Percentiles rank a stretch among this genome's conserved stretches.
These are phyloP conservation scores for Yamadazyma endophytica DNA, from an alignment of 805 yeast genomes.

Conservation along the genomic window DNA sequence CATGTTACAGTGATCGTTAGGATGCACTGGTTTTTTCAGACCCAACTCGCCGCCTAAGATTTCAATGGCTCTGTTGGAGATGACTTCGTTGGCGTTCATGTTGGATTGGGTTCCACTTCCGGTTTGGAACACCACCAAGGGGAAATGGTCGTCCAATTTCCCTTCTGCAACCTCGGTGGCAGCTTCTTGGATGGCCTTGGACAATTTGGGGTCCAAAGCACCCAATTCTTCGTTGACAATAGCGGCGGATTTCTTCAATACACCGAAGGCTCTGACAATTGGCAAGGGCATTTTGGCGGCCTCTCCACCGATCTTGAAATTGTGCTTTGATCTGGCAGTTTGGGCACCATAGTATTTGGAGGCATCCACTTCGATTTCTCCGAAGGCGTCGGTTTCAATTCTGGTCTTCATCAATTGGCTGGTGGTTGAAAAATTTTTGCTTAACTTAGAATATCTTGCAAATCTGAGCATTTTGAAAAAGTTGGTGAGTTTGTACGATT, in stretches of 20 bases:
- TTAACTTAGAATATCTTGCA: slow-evolving; percentile 4
- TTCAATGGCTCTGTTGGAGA: slow-evolving; percentile 97
- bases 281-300: slow-evolving; percentile 92
- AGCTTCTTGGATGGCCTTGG: slow-evolving; percentile 84
- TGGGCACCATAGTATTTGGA: slow-evolving; percentile 97
- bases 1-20: slow-evolving; percentile 98
- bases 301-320: slow-evolving; percentile 93
- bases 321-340: slow-evolving; percentile 87
- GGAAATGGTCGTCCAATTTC: slow-evolving; percentile 89
- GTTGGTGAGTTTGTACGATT: too few species aligned
- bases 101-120: slow-evolving; percentile 98
- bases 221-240: slow-evolving; percentile 83
- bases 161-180: slow-evolving; percentile 95
- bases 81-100: slow-evolving; percentile 99
- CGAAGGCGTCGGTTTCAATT: slow-evolving; percentile 93
- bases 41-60: slow-evolving; percentile 89
- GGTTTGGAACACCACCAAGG: slow-evolving; percentile 97
- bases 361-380: slow-evolving; percentile 87
- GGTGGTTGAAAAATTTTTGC: slow-evolving; percentile 18
- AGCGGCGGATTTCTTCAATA: slow-evolving; percentile 92
- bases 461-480: slow-evolving; percentile 32
- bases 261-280: slow-evolving; percentile 85
- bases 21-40: slow-evolving; percentile 92
- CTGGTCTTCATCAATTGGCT: slow-evolving; percentile 38
- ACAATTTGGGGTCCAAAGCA: slow-evolving; percentile 71